Base-by-base conservation (phyloP, 2,329 filamentous ascomycete genomes). In the Lecanicillium sp. region DNA sequence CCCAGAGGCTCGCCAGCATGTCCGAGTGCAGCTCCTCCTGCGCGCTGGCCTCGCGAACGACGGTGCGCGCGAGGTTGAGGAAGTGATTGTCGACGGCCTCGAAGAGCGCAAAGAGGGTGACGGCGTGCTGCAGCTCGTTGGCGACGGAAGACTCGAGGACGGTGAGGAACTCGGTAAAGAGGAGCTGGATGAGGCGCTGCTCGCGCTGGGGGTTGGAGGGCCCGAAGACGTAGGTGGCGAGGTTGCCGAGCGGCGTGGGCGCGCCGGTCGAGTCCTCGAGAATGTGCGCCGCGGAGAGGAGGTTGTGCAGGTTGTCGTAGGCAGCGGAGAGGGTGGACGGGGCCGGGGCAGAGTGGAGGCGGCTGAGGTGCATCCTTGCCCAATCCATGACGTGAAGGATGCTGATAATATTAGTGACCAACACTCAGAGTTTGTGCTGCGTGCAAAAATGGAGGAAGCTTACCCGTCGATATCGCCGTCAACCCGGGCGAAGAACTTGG, bases 361-460 rank as follows among this genome's bases (percentile, higher is more conserved):
- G 82, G 51, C 82, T 75, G 12, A 97, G 79, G 64, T 96, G 90
- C 55, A 90, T 83, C 60, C 86, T 86, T 12, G 89, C 87, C 91
- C 91, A 96, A 62, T 95, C 89, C 90, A 97, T 96, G 44, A 94
- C 89, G 52, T 93, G 85, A 29, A 97, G 76, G 56, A 96, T 95
- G 51, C 86, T 84, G 59, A n/a, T n/a, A n/a, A n/a, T n/a, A n/a
- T n/a, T n/a, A n/a, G n/a, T n/a, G n/a, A n/a, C n/a, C n/a, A n/a
- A n/a, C n/a, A n/a, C n/a, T n/a, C n/a, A n/a, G n/a, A n/a, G n/a
- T n/a, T n/a, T n/a, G n/a, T n/a, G n/a, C n/a, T 27, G 40, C 32
- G 4, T 12, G 15, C 17, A 39, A 41, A 33, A 39, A 19, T 15
- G 43, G 39, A 27, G n/a, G 11, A 48, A 26, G 67, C 71, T 57